These are phyloP conservation scores for Pinus taeda DNA, from an alignment of 75 land plant species.

Conservation along the genomic window DNA sequence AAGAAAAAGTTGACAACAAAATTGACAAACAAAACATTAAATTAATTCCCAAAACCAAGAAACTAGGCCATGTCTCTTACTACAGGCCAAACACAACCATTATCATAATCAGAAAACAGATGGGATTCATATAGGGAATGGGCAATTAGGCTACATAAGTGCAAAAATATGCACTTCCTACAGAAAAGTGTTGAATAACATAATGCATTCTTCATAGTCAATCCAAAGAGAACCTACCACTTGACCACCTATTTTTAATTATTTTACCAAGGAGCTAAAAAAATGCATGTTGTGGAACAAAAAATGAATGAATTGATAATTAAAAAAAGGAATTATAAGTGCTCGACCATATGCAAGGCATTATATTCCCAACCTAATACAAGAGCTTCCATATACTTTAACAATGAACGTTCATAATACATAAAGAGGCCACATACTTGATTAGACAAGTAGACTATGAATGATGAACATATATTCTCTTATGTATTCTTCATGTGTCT, in stretches of 20 bases:
- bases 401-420: neutral
- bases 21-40: too few relatives aligned
- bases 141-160: too few relatives aligned
- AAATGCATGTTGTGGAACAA: neutral
- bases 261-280: neutral
- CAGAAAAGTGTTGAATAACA: too few relatives aligned
- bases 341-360: neutral
- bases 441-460: neutral
- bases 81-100: too few relatives aligned
- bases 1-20: too few relatives aligned
- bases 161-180: too few relatives aligned
- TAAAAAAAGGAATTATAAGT: neutral
- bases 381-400: neutral
- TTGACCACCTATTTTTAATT: neutral
- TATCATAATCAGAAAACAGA: too few relatives aligned
- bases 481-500: slow-evolving; percentile 1
- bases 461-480: neutral
- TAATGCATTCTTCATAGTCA: too few relatives aligned
- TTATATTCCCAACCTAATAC: neutral
- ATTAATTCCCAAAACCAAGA: too few relatives aligned
- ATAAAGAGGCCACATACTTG: neutral
- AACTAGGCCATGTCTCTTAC: too few relatives aligned
- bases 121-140: too few relatives aligned
- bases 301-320: neutral
- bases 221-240: too few relatives aligned